Evolutionary conservation across 441 rosid species (phyloP).

Genomic region (Mallotus repandus): DNA sequence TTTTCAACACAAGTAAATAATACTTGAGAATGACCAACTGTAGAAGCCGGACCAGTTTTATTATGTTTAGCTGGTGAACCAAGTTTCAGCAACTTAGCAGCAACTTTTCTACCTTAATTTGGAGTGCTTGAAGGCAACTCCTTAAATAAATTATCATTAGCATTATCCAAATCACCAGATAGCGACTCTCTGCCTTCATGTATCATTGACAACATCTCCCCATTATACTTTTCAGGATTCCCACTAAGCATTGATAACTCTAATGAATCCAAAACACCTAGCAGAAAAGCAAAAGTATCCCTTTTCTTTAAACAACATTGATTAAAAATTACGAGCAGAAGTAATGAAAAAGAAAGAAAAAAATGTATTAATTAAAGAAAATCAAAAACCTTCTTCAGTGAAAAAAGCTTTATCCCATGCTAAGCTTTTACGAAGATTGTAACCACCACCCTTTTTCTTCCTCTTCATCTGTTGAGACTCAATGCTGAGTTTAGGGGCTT

Average conservation of each 20-base stretch:
- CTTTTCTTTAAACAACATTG: background rate
- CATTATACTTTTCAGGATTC: conserved; percentile 34
- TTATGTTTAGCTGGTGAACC: conserved; percentile 34
- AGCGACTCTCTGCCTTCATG: conserved; percentile 53
- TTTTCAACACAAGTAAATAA: background rate
- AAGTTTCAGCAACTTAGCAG: conserved; percentile 33
- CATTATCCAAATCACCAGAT: conserved; percentile 28
- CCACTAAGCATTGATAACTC: conserved; percentile 78
- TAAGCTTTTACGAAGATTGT: conserved; percentile 82
- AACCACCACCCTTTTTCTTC: conserved; percentile 80
- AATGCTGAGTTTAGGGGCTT: conserved; percentile 49
- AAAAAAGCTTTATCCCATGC: conserved; percentile 91
- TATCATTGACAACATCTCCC: conserved; percentile 47
- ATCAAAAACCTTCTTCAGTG: conserved; percentile 73
- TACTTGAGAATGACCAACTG: conserved; percentile 44
- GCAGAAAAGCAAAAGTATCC: background rate
- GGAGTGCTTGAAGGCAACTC: conserved; percentile 43
- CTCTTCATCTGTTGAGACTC: conserved; percentile 85
- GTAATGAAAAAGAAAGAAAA: background rate
- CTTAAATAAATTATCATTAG: conserved; percentile 46
- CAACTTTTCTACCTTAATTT: conserved; percentile 34
- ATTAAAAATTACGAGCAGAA: background rate
- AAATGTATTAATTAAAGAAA: no score
- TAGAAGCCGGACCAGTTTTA: conserved; percentile 34
- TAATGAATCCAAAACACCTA: conserved; percentile 79